Conservation (phyloP, 176 grass and related monocot species). For the Eleusine coracana region DNA sequence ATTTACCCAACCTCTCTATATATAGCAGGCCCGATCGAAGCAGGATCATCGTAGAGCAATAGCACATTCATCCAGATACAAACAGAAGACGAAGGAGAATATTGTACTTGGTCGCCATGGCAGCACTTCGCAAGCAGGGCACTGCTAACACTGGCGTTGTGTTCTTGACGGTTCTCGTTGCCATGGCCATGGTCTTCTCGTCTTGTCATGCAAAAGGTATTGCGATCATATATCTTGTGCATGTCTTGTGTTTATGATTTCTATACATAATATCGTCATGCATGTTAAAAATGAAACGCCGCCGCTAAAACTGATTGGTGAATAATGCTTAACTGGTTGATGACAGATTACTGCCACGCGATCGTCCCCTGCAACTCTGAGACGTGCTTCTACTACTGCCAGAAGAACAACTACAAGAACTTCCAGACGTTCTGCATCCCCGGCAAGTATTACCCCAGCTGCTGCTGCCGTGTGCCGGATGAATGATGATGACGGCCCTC, state of each 20-base stretch:
- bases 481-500: not conserved
- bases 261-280: not conserved
- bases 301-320: not conserved
- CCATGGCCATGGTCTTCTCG: not conserved
- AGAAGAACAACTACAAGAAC: constrained; percentile 44
- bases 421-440: constrained; percentile 27
- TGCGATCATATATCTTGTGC: not conserved
- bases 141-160: not conserved
- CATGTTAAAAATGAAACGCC: not conserved
- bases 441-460: constrained; percentile 21
- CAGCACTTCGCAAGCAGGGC: not conserved
- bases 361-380: constrained; percentile 15
- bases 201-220: not conserved
- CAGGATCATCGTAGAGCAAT: not conserved
- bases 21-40: not conserved
- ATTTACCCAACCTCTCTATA: not conserved
- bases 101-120: not conserved
- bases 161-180: not conserved
- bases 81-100: not conserved
- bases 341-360: constrained; percentile 2
- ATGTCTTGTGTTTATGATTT: not conserved
- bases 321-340: not conserved
- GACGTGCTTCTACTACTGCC: constrained; percentile 29
- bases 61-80: not conserved
- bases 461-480: constrained; percentile 16